Evolutionary conservation across 2,329 filamentous ascomycete species (phyloP), one percentile per base, ranked within the genome.

Genomic region (Cadophora malorum): DNA sequence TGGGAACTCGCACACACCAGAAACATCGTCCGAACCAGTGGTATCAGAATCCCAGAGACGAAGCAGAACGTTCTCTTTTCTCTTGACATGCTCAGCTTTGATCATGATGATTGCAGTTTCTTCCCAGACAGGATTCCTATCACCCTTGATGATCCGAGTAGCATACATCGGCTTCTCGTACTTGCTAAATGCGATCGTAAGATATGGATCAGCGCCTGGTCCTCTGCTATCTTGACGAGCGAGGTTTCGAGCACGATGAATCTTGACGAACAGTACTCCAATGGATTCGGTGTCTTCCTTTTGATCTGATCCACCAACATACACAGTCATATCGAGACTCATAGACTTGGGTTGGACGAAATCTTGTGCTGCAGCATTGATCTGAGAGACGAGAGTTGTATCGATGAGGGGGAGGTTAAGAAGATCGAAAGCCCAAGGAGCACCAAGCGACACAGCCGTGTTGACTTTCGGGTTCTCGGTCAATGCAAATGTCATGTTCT

Each of bases 161-260:
- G 70, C 67, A 33, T 72, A 72, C 70, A 72, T 72, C 3, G 70
- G 70, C 41, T 72, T 72, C 55, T 72, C 70, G 45, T 72, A 72
- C 38, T 72, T 72, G 41, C 61, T 67, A 59, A 72, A 72, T 16
- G 70, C 70, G 31, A 72, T 72, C 1, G 70, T 72, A 16, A 72
- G 63, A 31, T 72, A 72, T 23, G 70, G 70, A 55, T 72, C 70
- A 12, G 70, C 70, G 5, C 70, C 70, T 28, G 70, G 63, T 12
- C 70, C 70, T 64, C 70, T 61, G 2, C 35, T 61, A 28, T 72
- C 70, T 50, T 72, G 70, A 47, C 65, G 64, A 35, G 70, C 70
- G 25, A 72, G 59, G 6, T 65, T 52, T 35, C 70, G 41, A n/a
- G 70, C 70, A 52, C 70, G 68, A 55, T 72, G 70, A 16, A 72